These are phyloP conservation scores for Heliamphora exappendiculata DNA, from an alignment of 148 eudicot species.

Conservation along the genomic window DNA sequence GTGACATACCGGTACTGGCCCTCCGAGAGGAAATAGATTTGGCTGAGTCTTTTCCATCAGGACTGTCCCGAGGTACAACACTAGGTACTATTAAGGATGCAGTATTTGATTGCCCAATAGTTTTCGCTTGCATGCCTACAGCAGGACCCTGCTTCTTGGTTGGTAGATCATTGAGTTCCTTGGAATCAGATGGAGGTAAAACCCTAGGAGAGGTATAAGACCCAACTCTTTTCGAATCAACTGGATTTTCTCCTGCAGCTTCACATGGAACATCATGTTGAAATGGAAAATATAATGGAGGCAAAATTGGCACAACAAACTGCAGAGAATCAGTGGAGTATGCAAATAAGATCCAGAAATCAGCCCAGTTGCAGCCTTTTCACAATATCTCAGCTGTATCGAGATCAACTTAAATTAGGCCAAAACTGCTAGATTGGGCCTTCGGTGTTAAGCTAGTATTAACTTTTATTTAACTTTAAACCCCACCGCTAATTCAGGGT, in stretches of 20 bases:
- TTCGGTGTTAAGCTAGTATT: neutral
- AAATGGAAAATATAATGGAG: neutral
- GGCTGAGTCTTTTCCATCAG: slow-evolving; percentile 34
- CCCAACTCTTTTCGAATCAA: slow-evolving; percentile 44
- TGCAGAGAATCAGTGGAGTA: neutral
- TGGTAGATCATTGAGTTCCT: slow-evolving; percentile 25
- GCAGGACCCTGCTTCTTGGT: slow-evolving; percentile 43
- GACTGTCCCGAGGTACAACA: slow-evolving; percentile 60
- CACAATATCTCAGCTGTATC: neutral
- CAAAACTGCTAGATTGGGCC: neutral
- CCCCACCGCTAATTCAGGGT: neutral
- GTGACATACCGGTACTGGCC: slow-evolving; percentile 19
- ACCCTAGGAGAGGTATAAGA: slow-evolving; percentile 36
- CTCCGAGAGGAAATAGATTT: slow-evolving; percentile 38
- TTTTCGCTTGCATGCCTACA: slow-evolving; percentile 28
- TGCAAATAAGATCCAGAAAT: neutral
- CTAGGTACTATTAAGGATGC: slow-evolving; percentile 47
- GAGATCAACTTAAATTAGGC: neutral
- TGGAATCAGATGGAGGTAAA: slow-evolving; percentile 31
- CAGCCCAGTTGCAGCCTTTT: neutral
- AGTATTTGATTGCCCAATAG: slow-evolving; percentile 27
- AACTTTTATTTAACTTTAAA: too few species aligned
- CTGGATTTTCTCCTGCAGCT: slow-evolving; percentile 72
- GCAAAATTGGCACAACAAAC: neutral
- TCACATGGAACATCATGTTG: slow-evolving; percentile 5